Conservation (phyloP, 2,329 filamentous ascomycete genomes). For the Coniochaeta ligniaria region DNA sequence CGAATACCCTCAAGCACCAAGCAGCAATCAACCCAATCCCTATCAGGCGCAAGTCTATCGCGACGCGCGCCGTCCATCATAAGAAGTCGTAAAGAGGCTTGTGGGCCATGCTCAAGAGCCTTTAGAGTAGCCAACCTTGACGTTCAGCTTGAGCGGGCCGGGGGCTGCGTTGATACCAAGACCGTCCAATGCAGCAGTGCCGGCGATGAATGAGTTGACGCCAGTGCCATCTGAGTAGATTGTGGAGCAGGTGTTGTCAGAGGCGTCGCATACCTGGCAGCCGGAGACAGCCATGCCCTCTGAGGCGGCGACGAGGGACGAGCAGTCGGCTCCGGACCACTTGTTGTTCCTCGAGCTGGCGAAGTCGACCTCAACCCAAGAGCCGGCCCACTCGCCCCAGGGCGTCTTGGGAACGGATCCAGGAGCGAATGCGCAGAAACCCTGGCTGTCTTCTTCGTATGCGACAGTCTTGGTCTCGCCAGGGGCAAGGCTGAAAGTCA, state of each 20-base stretch:
- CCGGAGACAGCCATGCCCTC: constrained; percentile 26
- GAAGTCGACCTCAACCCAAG: constrained; percentile 45
- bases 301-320: constrained; percentile 35
- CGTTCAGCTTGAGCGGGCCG: constrained; percentile 12
- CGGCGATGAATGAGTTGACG: constrained; percentile 25
- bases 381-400: constrained; percentile 32
- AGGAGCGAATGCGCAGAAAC: constrained; percentile 35
- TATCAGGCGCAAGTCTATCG: constrained; percentile 1
- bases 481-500: constrained; percentile 32
- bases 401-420: constrained; percentile 24
- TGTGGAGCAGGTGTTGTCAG: constrained; percentile 22
- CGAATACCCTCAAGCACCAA: background rate
- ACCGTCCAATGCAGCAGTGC: constrained; percentile 23
- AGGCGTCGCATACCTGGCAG: constrained; percentile 31
- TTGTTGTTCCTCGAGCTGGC: constrained; percentile 34
- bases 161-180: constrained; percentile 24
- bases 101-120: background rate
- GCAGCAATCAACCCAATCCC: background rate
- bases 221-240: constrained; percentile 20
- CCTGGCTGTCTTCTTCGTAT: constrained; percentile 39
- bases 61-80: constrained; percentile 1
- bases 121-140: constrained; percentile 13
- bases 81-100: background rate
- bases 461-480: constrained; percentile 32
- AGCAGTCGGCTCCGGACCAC: constrained; percentile 45